Evolutionary conservation across 805 yeast species (phyloP), one percentile per base, ranked within the genome.

Genomic region (Jamesozyma spencerorum): DNA sequence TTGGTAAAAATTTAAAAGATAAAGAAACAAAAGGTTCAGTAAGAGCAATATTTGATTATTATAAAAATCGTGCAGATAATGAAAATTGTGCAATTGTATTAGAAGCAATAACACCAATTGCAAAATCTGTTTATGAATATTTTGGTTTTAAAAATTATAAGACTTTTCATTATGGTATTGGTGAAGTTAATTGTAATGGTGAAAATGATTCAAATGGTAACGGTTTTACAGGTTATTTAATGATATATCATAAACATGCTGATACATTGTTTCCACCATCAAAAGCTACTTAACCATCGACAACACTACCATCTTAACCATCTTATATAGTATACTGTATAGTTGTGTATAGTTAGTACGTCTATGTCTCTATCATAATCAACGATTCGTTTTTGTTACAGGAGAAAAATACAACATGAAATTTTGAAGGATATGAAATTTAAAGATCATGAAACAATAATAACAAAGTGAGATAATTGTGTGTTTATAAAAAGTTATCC

Each of bases 91-190:
- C 66, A 7, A 45, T 61, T 22, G 58, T 58, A n/a, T 44, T 62
- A 27, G 66, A 62, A 40, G 62, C 63, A 12, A 62, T 62, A 31
- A 44, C 48, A 26, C 61, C 57, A 22, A 54, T 54, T 34, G 63
- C 65, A 14, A 60, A 44, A 32, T 41, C 48, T 10, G 63, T 62
- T 18, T 62, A 62, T 35, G 64, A 60, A 44, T 58, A 60, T 34
- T 60, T 58, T 37, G 66, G 65, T 5, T 62, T 60, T 45, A 50
- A 50, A 32, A 54, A 49, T 19, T 53, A 55, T 26, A 38, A 47
- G 36, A 48, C 53, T 4, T 55, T 60, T 39, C 38, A 40, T n/a
- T 60, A 46, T 36, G 66, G 66, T 10, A 51, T 41, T n/a, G 53
- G 53, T 7, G 64, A 60, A 40, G 62, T 58, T 11, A 52, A 62